These are phyloP conservation scores for Nemania diffusa DNA, from an alignment of 2,329 filamentous ascomycete genomes.

Conservation along the genomic window DNA sequence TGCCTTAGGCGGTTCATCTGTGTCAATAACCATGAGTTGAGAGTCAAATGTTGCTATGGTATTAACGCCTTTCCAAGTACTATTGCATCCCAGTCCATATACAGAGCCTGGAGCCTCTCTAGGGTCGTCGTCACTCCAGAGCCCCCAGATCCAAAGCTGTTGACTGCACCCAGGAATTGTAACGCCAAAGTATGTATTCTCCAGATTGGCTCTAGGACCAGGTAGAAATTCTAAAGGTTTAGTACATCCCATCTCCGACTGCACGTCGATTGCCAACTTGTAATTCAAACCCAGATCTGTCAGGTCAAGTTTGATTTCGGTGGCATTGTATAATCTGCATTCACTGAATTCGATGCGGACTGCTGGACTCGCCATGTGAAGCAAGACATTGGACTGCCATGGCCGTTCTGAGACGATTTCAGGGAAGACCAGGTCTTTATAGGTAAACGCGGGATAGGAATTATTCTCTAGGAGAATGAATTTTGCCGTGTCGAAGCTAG, in stretches of 20 bases:
- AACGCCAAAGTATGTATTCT: neutral
- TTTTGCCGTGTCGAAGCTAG: too few species aligned
- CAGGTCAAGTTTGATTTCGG: neutral
- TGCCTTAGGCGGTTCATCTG: neutral
- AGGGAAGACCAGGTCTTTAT: constrained; percentile 16
- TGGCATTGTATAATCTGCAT: constrained; percentile 6
- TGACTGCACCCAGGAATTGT: neutral
- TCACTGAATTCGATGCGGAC: neutral
- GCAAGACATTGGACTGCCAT: neutral
- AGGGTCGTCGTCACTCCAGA: neutral
- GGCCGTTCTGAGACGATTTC: neutral
- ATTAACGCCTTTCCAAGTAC: neutral
- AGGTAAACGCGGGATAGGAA: constrained; percentile 18
- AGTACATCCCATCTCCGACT: neutral
- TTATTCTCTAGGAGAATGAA: constrained; percentile 11
- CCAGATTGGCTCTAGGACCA: neutral
- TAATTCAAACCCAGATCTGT: neutral
- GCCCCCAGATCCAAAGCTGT: neutral
- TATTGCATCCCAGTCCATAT: neutral
- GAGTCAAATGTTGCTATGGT: neutral
- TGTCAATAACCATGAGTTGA: neutral
- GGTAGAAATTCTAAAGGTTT: neutral
- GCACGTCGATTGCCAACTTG: neutral
- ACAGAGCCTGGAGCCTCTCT: neutral
- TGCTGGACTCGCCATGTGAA: constrained; percentile 8